Conservation (phyloP, 75 land plant species). For the Ceratopteris richardii region DNA sequence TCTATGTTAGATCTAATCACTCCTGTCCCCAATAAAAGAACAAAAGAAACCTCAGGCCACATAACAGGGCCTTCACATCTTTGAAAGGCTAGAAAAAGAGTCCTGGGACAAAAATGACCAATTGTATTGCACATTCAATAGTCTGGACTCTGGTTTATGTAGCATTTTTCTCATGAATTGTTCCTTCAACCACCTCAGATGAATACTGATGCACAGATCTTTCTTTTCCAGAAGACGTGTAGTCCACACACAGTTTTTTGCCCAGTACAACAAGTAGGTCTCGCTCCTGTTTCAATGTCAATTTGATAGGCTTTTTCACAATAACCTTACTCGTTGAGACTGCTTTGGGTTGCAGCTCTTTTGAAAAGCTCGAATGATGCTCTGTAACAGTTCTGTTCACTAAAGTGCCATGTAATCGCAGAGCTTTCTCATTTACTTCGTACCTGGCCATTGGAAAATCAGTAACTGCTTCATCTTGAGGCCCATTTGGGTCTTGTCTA, state of each 20-base stretch:
- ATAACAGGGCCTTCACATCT: too few species aligned
- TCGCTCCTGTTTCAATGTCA: not conserved
- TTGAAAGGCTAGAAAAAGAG: too few species aligned
- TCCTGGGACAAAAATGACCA: too few species aligned
- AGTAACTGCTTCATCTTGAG: not conserved
- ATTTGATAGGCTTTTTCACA: not conserved
- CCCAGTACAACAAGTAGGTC: not conserved
- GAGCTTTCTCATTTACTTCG: not conserved
- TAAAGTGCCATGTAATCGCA: not conserved
- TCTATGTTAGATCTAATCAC: too few species aligned
- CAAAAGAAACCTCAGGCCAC: too few species aligned
- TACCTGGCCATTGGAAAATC: not conserved
- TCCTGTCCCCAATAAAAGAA: too few species aligned
- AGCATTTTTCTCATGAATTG: too few species aligned
- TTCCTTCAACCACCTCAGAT: too few species aligned
- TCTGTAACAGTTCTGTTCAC: not conserved
- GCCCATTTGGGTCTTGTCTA: not conserved
- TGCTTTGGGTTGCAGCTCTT: not conserved
- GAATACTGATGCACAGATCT: too few species aligned
- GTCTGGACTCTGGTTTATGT: too few species aligned
- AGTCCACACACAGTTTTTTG: not conserved
- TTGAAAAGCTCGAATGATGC: not conserved
- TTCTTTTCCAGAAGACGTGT: too few species aligned
- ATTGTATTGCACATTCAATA: too few species aligned
- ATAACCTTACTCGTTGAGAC: not conserved